Evolutionary conservation across 2,329 filamentous ascomycete species (phyloP).

Genomic region (Trichophyton equinum): DNA sequence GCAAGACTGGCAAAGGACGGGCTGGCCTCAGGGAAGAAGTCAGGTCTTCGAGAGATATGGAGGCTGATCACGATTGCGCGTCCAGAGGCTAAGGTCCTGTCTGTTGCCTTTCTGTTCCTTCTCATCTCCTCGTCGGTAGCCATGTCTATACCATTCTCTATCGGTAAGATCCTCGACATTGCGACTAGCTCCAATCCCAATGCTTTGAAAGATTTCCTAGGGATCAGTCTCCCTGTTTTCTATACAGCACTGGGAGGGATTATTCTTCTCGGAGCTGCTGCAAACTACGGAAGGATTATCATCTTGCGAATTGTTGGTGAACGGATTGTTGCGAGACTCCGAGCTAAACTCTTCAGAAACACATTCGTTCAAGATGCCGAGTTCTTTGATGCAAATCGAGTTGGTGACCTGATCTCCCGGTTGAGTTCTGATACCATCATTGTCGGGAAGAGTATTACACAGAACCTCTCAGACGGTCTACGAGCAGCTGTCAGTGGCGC

Average conservation of each 20-base stretch:
- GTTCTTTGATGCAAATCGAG: conserved; percentile 95
- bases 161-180: conserved; percentile 87
- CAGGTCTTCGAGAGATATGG: conserved; percentile 63
- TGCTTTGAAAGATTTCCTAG: conserved; percentile 58
- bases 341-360: conserved; percentile 77
- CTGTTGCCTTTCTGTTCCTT: conserved; percentile 68
- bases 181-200: conserved; percentile 61
- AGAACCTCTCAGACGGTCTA: conserved; percentile 93
- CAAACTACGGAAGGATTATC: conserved; percentile 89
- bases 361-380: conserved; percentile 97
- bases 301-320: conserved; percentile 90
- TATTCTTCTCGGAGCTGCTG: conserved; percentile 68
- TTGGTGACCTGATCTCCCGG: conserved; percentile 90
- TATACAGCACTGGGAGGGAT: conserved; percentile 67
- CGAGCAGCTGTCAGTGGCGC: conserved; percentile 78
- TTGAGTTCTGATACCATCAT: conserved; percentile 94
- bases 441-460: conserved; percentile 95
- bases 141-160: conserved; percentile 93
- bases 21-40: conserved; percentile 31
- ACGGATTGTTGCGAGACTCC: conserved; percentile 77
- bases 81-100: conserved; percentile 68
- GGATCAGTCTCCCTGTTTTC: conserved; percentile 74
- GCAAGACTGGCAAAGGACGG: conserved; percentile 80
- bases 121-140: conserved; percentile 84
- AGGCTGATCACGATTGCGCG: conserved; percentile 78